These are phyloP conservation scores for Populus davidiana DNA, from an alignment of 345 rosid species.

Conservation along the genomic window DNA sequence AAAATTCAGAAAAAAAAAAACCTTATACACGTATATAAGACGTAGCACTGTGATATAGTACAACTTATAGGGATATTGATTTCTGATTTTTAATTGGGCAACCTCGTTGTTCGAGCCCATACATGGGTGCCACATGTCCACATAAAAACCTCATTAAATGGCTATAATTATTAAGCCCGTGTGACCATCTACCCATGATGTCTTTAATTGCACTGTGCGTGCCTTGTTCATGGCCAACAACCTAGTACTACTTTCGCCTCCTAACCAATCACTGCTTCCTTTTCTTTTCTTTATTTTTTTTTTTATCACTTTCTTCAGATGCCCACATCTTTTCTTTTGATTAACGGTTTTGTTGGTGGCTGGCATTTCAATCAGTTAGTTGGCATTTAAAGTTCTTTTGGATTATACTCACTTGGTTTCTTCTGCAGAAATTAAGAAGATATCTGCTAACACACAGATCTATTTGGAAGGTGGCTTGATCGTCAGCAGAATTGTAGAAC, in stretches of 20 bases:
- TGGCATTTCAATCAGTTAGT: neutral
- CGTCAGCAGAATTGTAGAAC: neutral
- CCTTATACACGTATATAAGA: too few relatives aligned
- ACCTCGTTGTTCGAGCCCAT: neutral
- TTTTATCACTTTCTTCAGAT: neutral
- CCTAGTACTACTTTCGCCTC: conserved; percentile 46
- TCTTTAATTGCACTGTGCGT: neutral
- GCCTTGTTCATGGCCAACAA: conserved; percentile 45
- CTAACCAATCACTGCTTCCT: neutral
- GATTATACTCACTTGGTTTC: neutral
- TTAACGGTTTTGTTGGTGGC: neutral
- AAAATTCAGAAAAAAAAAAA: too few relatives aligned
- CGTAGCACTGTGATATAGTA: neutral
- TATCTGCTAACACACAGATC: neutral
- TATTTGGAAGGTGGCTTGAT: neutral
- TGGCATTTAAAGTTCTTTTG: neutral
- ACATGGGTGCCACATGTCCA: neutral
- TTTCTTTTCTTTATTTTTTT: neutral
- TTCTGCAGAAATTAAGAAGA: neutral
- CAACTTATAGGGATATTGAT: neutral
- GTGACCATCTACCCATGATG: neutral
- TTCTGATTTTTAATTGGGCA: neutral
- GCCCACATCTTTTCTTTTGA: neutral
- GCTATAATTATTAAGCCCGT: neutral
- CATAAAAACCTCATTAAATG: neutral